phyloP scores from a whole-genome alignment of 192 early-diverging fungal genomes.

The Backusella luteola region DNA sequence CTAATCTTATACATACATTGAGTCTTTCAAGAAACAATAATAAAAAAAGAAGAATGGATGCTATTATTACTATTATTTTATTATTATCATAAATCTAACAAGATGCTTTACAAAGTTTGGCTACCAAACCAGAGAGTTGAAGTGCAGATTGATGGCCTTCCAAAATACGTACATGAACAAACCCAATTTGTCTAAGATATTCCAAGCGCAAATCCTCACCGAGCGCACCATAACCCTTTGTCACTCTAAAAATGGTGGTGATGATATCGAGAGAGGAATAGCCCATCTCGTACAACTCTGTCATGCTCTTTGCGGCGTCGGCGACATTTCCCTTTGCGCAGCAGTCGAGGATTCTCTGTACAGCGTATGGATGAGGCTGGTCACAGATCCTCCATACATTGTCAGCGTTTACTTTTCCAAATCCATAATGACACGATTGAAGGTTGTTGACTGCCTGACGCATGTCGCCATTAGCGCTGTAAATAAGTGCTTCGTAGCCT shows the following conservation, averaged over 20 bases:
- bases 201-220: constrained; percentile 82
- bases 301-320: constrained; percentile 65
- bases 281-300: constrained; percentile 76
- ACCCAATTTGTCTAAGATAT: constrained; percentile 90
- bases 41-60: not conserved
- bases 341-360: constrained; percentile 68
- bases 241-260: constrained; percentile 87
- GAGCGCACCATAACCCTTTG: constrained; percentile 71
- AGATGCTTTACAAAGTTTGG: constrained; percentile 50
- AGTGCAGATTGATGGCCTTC: constrained; percentile 85
- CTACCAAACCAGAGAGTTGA: constrained; percentile 83
- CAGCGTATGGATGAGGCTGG: constrained; percentile 86
- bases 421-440: constrained; percentile 87
- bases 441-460: constrained; percentile 97
- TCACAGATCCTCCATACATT: constrained; percentile 98
- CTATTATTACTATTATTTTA: not conserved
- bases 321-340: constrained; percentile 71
- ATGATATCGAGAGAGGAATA: constrained; percentile 92
- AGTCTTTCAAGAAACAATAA: not conserved
- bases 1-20: no score
- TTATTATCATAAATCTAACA: not conserved
- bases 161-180: constrained; percentile 87
- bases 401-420: constrained; percentile 78
- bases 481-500: constrained; percentile 91
- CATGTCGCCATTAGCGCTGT: constrained; percentile 98